Evolutionary conservation across 2,329 filamentous ascomycete species (phyloP), one percentile per base, ranked within the genome.

Genomic region (Cladobotryum mycophilum): DNA sequence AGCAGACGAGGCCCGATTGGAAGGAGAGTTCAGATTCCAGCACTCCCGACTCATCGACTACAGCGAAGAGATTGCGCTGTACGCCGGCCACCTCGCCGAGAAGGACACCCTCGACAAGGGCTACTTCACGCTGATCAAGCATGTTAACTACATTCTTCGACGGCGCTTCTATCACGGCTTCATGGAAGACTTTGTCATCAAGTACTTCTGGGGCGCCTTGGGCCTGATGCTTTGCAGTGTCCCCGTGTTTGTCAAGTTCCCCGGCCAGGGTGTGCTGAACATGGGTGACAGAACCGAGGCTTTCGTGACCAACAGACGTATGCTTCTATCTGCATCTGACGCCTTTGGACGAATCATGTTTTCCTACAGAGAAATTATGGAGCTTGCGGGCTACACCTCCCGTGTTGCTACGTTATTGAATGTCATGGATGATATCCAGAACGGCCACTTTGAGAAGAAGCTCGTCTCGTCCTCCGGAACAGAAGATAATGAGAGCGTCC

Each of bases 181-280:
- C 62, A 96, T 97, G 92, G 93, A 99, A 67, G 93, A 99, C 68
- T 99, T 96, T 69, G 89, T 97, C 52, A 96, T 99, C 70, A 99
- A 99, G 70, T 99, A 99, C 67, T 93, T 97, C 70, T 99, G 93
- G 93, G 93, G 93, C 38, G 92, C 93, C 2, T 70, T 99, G 41
- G 93, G 93, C 1, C 78, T 99, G 56, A 70, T 96, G 56, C 82
- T 99, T 9, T 99, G 93, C 75, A 95, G 89, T 67, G 84, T 96
- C 1, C 93, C 93, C 0, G 92, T 97, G 2, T 99, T 99, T 68
- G 88, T 99, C 76, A 92, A 92, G 68, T 79, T 96, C 15, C 90
- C 91, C 0, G 88, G 87, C 1, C 77, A 84, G 56, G 65, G 78
- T 41, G 73, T 74, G 12, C 72, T 76, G 60, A 85, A 73, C 63